Base-by-base conservation (phyloP, 2,329 filamentous ascomycete genomes). In the Diaporthe batatas region DNA sequence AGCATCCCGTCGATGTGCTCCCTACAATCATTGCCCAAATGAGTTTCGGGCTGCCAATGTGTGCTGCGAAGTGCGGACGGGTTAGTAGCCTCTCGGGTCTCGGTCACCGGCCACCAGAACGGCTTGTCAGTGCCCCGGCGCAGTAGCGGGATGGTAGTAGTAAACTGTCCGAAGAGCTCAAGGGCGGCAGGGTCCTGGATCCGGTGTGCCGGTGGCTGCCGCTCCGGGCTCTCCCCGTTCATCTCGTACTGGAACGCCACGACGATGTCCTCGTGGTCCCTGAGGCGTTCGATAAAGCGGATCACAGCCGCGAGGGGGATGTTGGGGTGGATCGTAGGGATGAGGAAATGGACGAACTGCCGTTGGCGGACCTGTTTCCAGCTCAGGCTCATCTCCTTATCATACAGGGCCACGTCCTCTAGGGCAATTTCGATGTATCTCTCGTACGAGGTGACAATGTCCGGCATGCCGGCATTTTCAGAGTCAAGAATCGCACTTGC, bases 231-330 rank as follows among this genome's bases (percentile, higher is more conserved):
- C 18, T 62, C 39, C 1, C 58, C 58, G 8, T 47, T 62, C 58
- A 62, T 62, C 25, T 62, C 58, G 58, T 62, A 62, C 23, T 62
- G 58, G 18, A 62, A 62, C 29, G 39, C 58, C 16, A 29, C 23
- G 39, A 44, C 36, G 2, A 62, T 21, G 23, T 62, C 39, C 6
- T 29, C 21, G 57, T 62, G 58, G 7, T 32, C 6, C 11, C 12
- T 42, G 16, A 62, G 58, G 23, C 58, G 36, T 0, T 62, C 0
- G 0, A 42, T 6, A 16, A 62, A 62, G 16, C 36, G n/a, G 23
- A 62, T 44, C 8, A 62, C 58, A 7, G 39, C 36, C 8, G 47
- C 1, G 6, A 62, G 23, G 4, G 58, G 23, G 23, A 62, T 29
- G 1, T 21, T 47, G 18, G 39, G 36, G 1, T 62, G 39, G 8